Conservation (phyloP, 257 asterid species). For the Ballota nigra region DNA sequence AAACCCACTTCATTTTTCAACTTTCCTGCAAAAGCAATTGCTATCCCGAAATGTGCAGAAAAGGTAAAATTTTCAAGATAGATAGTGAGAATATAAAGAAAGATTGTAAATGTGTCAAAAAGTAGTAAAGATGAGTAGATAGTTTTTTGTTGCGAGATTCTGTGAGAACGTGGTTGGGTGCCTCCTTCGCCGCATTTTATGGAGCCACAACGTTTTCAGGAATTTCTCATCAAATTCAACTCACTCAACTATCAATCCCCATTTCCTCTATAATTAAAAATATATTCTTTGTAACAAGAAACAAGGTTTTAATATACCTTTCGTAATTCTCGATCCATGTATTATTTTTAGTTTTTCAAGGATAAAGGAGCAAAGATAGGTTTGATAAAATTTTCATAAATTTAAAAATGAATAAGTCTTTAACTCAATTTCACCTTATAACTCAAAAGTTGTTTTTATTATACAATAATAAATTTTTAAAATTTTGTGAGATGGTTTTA, state of each 20-base stretch:
- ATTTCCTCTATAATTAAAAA: background rate
- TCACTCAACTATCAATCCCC: background rate
- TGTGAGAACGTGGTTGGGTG: constrained; percentile 27
- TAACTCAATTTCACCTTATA: too few species aligned
- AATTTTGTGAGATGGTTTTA: too few species aligned
- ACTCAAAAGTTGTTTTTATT: too few species aligned
- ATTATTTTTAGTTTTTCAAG: background rate
- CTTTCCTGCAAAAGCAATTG: background rate
- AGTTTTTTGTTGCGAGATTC: constrained; percentile 8
- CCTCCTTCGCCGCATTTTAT: constrained; percentile 19
- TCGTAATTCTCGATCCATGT: background rate
- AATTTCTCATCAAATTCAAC: background rate
- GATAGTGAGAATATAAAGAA: background rate
- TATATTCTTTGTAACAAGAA: background rate
- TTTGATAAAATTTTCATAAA: too few species aligned
- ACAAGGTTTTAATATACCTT: background rate
- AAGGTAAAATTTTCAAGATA: background rate
- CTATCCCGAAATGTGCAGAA: background rate
- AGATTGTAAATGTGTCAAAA: background rate
- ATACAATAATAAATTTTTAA: too few species aligned
- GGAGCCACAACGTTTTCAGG: background rate
- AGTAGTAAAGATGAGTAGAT: background rate
- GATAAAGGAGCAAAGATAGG: too few species aligned
- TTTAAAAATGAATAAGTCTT: too few species aligned
- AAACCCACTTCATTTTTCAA: constrained; percentile 36